Evolutionary conservation across 1,284 basidiomycete genomes (phyloP).

Genomic region (Xanthoconium separans): DNA sequence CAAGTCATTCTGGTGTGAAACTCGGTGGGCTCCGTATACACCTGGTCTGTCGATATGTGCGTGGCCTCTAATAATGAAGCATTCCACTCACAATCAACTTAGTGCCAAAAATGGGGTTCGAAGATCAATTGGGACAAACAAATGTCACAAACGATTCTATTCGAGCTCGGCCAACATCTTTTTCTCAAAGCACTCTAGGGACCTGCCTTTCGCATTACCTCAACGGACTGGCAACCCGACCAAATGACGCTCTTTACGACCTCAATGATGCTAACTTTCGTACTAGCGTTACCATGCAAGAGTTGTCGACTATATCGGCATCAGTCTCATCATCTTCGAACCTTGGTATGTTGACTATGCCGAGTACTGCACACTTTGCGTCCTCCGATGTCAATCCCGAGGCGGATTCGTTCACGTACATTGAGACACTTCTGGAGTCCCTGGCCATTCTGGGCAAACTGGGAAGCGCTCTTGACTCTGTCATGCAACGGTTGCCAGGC

Average conservation of each 20-base stretch:
- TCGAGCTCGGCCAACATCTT: conserved; percentile 37
- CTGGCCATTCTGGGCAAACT: conserved; percentile 90
- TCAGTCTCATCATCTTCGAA: conserved; percentile 29
- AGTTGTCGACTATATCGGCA: conserved; percentile 28
- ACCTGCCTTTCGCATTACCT: conserved; percentile 67
- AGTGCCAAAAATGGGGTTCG: conserved; percentile 63
- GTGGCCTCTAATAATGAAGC: conserved; percentile 25
- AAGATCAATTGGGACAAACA: conserved; percentile 42
- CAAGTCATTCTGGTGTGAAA: conserved; percentile 95
- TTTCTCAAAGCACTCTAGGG: conserved; percentile 26
- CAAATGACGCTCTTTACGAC: conserved; percentile 80
- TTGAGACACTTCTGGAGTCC: conserved; percentile 92
- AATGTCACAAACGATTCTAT: conserved; percentile 30
- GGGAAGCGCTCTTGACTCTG: conserved; percentile 79
- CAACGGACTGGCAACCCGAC: conserved; percentile 66
- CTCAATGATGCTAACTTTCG: conserved; percentile 55
- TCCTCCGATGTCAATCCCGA: conserved; percentile 68
- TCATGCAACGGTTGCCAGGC: conserved; percentile 80
- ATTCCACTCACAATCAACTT: conserved; percentile 9
- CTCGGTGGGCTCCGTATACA: conserved; percentile 84
- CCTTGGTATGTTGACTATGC: conserved; percentile 18
- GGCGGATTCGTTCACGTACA: conserved; percentile 89
- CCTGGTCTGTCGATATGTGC: conserved; percentile 78
- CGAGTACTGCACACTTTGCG: conserved; percentile 15
- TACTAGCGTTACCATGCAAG: conserved; percentile 26